Conservation (phyloP, 768 basidiomycete genomes). For the Gloeopeniophorella convolvens region DNA sequence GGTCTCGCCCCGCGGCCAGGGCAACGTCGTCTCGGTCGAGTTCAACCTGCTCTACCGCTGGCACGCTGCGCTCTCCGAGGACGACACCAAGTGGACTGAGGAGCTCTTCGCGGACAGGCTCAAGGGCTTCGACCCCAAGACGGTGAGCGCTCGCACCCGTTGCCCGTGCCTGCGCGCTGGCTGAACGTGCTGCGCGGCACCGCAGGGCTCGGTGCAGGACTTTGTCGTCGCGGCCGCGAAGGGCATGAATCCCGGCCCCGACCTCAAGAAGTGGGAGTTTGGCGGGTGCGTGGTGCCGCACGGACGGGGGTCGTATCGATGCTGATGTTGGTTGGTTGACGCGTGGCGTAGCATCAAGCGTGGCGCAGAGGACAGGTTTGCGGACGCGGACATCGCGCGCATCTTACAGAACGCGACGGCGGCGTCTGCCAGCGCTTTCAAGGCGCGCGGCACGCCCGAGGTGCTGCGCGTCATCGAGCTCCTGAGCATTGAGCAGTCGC, state of each 20-base stretch:
- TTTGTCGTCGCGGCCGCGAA: conserved; percentile 20
- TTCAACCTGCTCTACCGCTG: conserved; percentile 52
- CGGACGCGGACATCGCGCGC: conserved; percentile 54
- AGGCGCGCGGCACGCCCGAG: conserved; percentile 63
- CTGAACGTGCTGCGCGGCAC: too few species aligned
- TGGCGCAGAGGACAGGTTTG: conserved; percentile 39
- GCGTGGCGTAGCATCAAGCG: conserved; percentile 26
- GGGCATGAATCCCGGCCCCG: conserved; percentile 24
- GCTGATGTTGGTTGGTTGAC: too few species aligned
- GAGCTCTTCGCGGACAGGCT: not conserved
- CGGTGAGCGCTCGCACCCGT: too few species aligned
- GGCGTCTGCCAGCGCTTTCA: conserved; percentile 52
- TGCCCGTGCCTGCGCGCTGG: too few species aligned
- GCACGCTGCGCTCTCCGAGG: conserved; percentile 19
- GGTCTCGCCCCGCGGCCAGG: conserved; percentile 57
- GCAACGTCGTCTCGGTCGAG: conserved; percentile 72
- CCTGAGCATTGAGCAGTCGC: conserved; percentile 58
- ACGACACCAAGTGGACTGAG: conserved; percentile 6
- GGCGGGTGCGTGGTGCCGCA: conserved; percentile 1
- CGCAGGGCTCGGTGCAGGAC: conserved; percentile 30
- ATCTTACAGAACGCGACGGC: conserved; percentile 60
- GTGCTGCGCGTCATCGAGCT: conserved; percentile 63
- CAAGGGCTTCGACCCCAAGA: not conserved
- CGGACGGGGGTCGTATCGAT: too few species aligned
- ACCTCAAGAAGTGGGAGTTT: conserved; percentile 28